A percentile compares a stretch with the other conserved stretches of the same genome.
Evolutionary conservation across 257 asterid species (phyloP).

Genomic region (Pogostemon cablin): DNA sequence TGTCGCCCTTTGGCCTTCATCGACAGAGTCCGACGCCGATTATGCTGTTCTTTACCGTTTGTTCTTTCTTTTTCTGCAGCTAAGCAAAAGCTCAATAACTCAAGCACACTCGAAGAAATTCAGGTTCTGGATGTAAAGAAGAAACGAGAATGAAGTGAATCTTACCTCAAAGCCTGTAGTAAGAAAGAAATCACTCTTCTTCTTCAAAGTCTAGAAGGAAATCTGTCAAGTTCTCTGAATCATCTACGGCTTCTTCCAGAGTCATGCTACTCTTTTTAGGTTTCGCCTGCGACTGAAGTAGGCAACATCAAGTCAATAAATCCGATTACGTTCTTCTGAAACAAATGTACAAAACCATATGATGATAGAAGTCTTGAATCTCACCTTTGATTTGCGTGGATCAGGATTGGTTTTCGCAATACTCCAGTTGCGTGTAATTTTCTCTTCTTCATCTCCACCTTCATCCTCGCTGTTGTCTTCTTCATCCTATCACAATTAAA

Average conservation of each 20-base stretch:
- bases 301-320: not conserved
- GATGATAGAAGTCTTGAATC: slow-evolving; percentile 18
- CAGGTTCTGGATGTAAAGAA: slow-evolving; percentile 1
- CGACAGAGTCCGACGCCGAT: not conserved
- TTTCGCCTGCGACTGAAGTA: slow-evolving; percentile 49
- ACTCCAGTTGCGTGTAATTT: slow-evolving; percentile 82
- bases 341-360: not conserved
- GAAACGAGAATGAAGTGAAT: not conserved
- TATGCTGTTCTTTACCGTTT: not conserved
- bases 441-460: slow-evolving; percentile 56
- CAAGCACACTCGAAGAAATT: not conserved
- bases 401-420: slow-evolving; percentile 64
- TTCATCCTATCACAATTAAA: slow-evolving; percentile 55
- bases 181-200: slow-evolving; percentile 36
- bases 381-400: slow-evolving; percentile 69
- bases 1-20: not conserved
- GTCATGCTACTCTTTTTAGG: slow-evolving; percentile 63
- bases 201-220: slow-evolving; percentile 74
- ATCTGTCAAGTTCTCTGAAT: slow-evolving; percentile 90
- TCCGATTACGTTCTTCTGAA: not conserved
- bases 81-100: not conserved
- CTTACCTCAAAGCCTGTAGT: not conserved
- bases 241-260: slow-evolving; percentile 86
- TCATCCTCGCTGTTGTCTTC: slow-evolving; percentile 79
- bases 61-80: not conserved